Percentiles rank a stretch among this genome's conserved stretches.
phyloP scores from a whole-genome alignment of 306 rosid genomes.

The Medicago arabica region DNA sequence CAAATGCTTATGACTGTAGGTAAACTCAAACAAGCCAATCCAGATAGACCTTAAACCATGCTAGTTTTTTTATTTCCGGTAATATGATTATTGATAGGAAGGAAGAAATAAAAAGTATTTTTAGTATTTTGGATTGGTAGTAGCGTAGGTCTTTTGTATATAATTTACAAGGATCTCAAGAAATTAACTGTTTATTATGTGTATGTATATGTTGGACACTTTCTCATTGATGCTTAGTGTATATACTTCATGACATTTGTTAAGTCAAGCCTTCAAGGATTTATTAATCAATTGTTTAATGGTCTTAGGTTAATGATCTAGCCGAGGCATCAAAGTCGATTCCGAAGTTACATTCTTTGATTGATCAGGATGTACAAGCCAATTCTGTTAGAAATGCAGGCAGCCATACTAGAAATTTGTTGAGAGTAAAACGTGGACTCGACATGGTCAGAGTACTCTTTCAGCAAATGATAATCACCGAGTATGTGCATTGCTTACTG shows the following conservation, averaged over 20 bases:
- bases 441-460: slow-evolving; percentile 91
- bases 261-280: slow-evolving; percentile 1
- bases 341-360: slow-evolving; percentile 59
- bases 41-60: too few species aligned
- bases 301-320: slow-evolving; percentile 74
- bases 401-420: slow-evolving; percentile 86
- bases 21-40: not conserved
- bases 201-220: not conserved
- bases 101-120: not conserved
- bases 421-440: slow-evolving; percentile 90
- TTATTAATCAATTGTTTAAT: slow-evolving; percentile 28
- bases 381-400: slow-evolving; percentile 65
- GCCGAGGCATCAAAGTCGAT: slow-evolving; percentile 79
- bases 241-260: slow-evolving; percentile 1
- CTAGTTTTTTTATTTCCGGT: not conserved
- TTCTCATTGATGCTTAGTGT: not conserved
- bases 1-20: not conserved
- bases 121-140: not conserved
- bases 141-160: not conserved
- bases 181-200: not conserved
- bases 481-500: slow-evolving; percentile 55
- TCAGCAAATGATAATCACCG: slow-evolving; percentile 68
- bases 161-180: not conserved
- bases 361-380: slow-evolving; percentile 70
- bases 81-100: not conserved